Base-by-base conservation (phyloP, 108 stramenopile species). In the Pelagomonas calceolata region DNA sequence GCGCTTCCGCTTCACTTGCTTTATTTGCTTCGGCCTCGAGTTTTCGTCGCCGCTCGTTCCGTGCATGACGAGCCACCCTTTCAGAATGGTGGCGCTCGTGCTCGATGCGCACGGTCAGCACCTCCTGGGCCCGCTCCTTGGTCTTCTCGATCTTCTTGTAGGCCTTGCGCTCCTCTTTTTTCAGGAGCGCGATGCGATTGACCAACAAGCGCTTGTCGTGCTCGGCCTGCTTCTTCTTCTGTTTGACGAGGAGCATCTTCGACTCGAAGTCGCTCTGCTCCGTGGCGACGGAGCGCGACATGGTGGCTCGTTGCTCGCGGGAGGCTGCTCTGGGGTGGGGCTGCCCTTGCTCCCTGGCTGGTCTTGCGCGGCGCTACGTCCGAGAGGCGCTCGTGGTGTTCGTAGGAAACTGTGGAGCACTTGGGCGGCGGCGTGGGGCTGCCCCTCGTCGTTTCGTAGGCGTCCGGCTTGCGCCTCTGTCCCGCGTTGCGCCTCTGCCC, bases 91-190 rank as follows among this genome's bases (percentile, higher is more conserved):
- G 36, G 3, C 66, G 45, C 65, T 36, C 66, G 46, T 69, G 36
- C 30, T 63, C 34, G 31, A 68, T 51, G 37, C 74, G 69, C 10
- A 66, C 32, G 69, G 37, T 3, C 29, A 70, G 30, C 30, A 66
- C 31, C 36, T 66, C 45, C 70, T 35, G 32, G 30, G 66, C 68
- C 33, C 79, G 66, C 16, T n/a, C 26, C 72, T 75, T 66, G 4
- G 79, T 75, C 44, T 76, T 45, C 0, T 63, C 18, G 34, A 80
- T 77, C 30, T 75, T 75, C 32, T 74, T 63, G 30, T 30, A 17
- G 4, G 79, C 79, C 31, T 66, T 32, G 34, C 34, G 70, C 68
- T 80, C 79, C 68, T 80, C 79, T 73, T 80, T 80, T 35, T 76
- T 72, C 65, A 80, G 66, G 33, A 80, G 70, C 10, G 70, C 36